A percentile compares a stretch with the other conserved stretches of the same genome.
Conservation (phyloP, 2,329 filamentous ascomycete genomes). For the Lachnellula hyalina region DNA sequence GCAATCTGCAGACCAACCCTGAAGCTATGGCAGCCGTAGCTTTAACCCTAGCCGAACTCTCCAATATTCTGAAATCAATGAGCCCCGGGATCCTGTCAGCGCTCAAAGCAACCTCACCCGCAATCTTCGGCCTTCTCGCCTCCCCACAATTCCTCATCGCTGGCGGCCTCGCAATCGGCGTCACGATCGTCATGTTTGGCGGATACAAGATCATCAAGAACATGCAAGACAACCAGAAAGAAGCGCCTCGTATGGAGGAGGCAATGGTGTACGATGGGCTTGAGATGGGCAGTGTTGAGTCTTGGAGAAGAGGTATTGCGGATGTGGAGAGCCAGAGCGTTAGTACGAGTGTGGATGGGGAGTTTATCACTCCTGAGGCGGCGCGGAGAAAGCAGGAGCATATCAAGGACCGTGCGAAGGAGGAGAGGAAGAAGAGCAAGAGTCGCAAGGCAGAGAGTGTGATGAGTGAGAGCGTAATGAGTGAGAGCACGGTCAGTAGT, state of each 20-base stretch:
- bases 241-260: conserved; percentile 25
- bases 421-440: conserved; percentile 2
- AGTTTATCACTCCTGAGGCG: conserved; percentile 26
- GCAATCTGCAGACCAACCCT: conserved; percentile 73
- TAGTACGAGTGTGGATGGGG: conserved; percentile 28
- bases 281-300: conserved; percentile 30
- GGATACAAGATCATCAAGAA: conserved; percentile 97
- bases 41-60: conserved; percentile 86
- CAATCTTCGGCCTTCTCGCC: conserved; percentile 78
- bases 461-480: not conserved
- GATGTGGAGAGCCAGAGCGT: conserved; percentile 26
- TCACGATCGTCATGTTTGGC: conserved; percentile 93
- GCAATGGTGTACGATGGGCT: conserved; percentile 27
- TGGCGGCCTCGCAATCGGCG: conserved; percentile 78
- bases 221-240: conserved; percentile 48
- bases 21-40: conserved; percentile 93
- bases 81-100: conserved; percentile 71
- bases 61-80: conserved; percentile 74
- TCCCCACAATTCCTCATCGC: conserved; percentile 94
- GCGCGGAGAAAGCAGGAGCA: conserved; percentile 8
- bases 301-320: conserved; percentile 31
- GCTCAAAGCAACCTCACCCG: conserved; percentile 76
- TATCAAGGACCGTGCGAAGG: conserved; percentile 7
- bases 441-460: conserved; percentile 4
- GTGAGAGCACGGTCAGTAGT: not conserved